Evolutionary conservation across 2,329 filamentous ascomycete species (phyloP).

Genomic region (Ophiostoma tasmaniense): DNA sequence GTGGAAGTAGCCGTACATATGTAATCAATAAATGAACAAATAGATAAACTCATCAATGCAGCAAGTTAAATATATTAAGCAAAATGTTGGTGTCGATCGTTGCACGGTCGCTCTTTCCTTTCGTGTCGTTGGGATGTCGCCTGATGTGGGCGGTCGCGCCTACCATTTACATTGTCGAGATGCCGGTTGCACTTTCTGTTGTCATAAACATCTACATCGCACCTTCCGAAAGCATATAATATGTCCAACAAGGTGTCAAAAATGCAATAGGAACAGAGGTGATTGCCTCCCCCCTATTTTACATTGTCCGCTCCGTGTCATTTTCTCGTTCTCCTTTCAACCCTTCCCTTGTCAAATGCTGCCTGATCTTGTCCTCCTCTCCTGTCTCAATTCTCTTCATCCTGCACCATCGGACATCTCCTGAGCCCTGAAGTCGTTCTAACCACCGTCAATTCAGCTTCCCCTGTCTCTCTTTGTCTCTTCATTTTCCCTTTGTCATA

Average conservation of each 20-base stretch:
- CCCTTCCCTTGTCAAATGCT: background rate
- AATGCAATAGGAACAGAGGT: background rate
- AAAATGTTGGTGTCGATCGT: background rate
- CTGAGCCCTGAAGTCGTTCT: background rate
- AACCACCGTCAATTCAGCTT: background rate
- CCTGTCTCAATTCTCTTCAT: background rate
- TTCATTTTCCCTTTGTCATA: background rate
- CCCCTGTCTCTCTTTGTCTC: background rate
- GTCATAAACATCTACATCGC: background rate
- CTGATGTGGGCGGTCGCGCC: background rate
- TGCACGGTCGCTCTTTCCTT: background rate
- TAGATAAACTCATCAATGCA: background rate
- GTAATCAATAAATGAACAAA: background rate
- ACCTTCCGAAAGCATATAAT: background rate
- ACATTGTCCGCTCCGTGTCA: background rate
- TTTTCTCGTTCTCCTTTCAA: background rate
- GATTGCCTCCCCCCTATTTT: background rate
- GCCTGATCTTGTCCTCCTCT: conserved; percentile 1
- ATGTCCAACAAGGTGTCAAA: background rate
- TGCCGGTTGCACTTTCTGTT: background rate
- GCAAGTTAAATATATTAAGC: background rate
- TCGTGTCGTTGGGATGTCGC: background rate
- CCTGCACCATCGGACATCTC: background rate
- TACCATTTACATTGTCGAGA: background rate
- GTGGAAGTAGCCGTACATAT: background rate